Evolutionary conservation across 1,284 basidiomycete species (phyloP).

Genomic region (Ceratobasidium sp.): DNA sequence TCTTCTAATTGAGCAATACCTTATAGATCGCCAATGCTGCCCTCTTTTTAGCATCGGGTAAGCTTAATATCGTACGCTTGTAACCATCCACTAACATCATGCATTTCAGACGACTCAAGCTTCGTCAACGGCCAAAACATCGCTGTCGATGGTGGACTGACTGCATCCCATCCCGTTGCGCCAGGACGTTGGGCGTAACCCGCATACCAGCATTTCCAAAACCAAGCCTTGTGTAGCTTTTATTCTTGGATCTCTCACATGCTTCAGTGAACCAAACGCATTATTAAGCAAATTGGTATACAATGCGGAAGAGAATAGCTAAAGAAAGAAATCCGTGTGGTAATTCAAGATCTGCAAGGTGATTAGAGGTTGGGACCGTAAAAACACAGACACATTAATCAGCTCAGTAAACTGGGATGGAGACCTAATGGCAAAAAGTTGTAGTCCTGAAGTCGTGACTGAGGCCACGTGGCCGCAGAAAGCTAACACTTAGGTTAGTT

Average conservation of each 20-base stretch:
- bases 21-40: constrained; percentile 86
- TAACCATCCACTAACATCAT: constrained; percentile 38
- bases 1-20: constrained; percentile 1
- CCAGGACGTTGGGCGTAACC: constrained; percentile 62
- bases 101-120: constrained; percentile 81
- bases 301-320: not conserved
- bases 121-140: constrained; percentile 93
- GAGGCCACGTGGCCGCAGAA: constrained; percentile 47
- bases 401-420: constrained; percentile 40
- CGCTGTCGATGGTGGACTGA: constrained; percentile 88
- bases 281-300: constrained; percentile 18
- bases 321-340: constrained; percentile 12
- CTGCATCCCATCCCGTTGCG: constrained; percentile 78
- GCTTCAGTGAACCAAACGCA: constrained; percentile 1
- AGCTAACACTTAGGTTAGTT: not conserved
- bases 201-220: not conserved
- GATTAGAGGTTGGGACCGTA: too few relatives aligned
- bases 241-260: not conserved
- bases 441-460: constrained; percentile 46
- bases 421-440: constrained; percentile 50
- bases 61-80: constrained; percentile 50
- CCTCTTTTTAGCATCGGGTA: constrained; percentile 89
- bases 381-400: constrained; percentile 9
- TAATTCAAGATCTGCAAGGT: not conserved
- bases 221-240: not conserved